Conservation (phyloP, 768 basidiomycete genomes). For the Hericium alpestre region DNA sequence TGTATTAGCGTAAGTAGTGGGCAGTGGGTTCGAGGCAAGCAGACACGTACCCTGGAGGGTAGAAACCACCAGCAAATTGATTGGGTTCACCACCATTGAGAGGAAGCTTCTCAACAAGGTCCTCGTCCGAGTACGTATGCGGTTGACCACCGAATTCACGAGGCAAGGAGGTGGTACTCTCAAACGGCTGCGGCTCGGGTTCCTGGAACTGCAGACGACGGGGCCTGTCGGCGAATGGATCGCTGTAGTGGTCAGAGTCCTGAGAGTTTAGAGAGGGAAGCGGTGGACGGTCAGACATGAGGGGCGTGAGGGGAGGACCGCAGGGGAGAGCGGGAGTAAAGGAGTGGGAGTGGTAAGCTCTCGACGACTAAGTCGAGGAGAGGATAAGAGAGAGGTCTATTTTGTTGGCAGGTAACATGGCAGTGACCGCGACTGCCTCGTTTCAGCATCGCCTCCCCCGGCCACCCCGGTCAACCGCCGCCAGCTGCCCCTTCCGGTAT, state of each 20-base stretch:
- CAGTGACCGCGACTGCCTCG: conserved; percentile 5
- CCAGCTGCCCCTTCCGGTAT: not conserved
- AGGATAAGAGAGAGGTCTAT: not conserved
- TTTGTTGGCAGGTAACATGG: conserved; percentile 15
- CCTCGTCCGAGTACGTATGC: conserved; percentile 49
- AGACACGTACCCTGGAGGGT: conserved; percentile 58
- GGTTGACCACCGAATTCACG: conserved; percentile 34
- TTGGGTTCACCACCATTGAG: conserved; percentile 43
- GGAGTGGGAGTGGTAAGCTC: not conserved
- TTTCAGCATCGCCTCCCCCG: not conserved
- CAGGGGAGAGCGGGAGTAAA: not conserved
- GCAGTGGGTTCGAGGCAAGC: not conserved
- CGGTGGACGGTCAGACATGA: conserved; percentile 16
- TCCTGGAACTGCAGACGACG: conserved; percentile 54
- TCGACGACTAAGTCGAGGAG: not conserved
- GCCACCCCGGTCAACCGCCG: not conserved
- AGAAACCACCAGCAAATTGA: conserved; percentile 48
- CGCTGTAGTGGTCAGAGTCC: conserved; percentile 33
- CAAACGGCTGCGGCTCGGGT: conserved; percentile 43
- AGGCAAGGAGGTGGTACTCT: conserved; percentile 46
- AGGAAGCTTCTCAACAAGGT: conserved; percentile 68
- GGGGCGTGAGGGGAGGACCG: conserved; percentile 9
- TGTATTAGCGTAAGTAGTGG: too few species aligned
- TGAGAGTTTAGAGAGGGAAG: conserved; percentile 22
- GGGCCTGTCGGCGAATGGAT: conserved; percentile 68